These are phyloP conservation scores for Boeremia exigua DNA, from an alignment of 2,329 filamentous ascomycete genomes.

Conservation along the genomic window DNA sequence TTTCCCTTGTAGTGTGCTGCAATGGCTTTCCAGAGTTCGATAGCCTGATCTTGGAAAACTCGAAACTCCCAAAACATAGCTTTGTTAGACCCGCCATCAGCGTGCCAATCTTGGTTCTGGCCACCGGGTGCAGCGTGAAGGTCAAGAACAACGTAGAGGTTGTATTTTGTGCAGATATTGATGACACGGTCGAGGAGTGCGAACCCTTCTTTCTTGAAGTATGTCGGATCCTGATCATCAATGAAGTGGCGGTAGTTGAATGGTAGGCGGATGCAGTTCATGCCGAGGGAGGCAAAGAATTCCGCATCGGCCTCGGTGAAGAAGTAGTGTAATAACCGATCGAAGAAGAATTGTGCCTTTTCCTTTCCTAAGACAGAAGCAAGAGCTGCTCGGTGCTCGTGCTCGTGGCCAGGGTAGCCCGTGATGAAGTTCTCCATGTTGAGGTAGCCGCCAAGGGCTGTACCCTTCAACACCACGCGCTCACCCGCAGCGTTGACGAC, in stretches of 20 bases:
- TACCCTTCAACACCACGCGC: conserved; percentile 22
- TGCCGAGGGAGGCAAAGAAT: conserved; percentile 19
- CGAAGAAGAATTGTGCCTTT: conserved; percentile 23
- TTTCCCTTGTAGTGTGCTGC: conserved; percentile 15
- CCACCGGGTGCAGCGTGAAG: conserved; percentile 24
- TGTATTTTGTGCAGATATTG: conserved; percentile 10
- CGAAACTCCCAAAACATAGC: conserved; percentile 24
- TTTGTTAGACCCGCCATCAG: conserved; percentile 17
- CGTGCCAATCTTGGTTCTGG: conserved; percentile 28
- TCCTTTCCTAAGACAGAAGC: conserved; percentile 16
- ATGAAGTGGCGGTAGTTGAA: conserved; percentile 16
- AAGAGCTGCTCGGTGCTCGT: conserved; percentile 18
- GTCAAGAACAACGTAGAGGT: conserved; percentile 24
- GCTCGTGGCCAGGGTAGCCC: conserved; percentile 22
- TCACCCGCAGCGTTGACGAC: conserved; percentile 19
- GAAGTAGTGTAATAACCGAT: conserved; percentile 23
- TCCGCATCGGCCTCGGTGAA: conserved; percentile 23
- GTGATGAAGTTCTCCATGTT: conserved; percentile 31
- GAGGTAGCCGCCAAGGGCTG: conserved; percentile 21
- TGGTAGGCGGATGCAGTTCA: conserved; percentile 13
- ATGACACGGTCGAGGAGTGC: conserved; percentile 5
- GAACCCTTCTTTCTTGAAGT: conserved; percentile 10
- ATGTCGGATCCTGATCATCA: conserved; percentile 8
- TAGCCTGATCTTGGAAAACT: conserved; percentile 19
- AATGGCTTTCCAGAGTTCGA: conserved; percentile 19